These are phyloP conservation scores for Cicer pinnatifidum DNA, from an alignment of 306 rosid genomes.

Conservation along the genomic window DNA sequence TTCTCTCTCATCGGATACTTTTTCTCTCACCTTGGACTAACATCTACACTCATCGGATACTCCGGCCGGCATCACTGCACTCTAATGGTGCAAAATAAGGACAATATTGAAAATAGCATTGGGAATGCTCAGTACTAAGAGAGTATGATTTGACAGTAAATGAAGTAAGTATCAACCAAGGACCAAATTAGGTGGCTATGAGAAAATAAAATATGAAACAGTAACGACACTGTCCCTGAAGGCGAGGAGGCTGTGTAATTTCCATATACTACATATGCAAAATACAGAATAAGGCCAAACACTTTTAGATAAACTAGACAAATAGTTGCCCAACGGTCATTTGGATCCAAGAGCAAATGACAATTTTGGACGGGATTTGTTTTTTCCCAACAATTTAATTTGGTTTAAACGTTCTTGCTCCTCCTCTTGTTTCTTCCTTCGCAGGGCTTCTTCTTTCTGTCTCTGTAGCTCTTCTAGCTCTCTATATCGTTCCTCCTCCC, in stretches of 20 bases:
- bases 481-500: slow-evolving; percentile 93
- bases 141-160: neutral
- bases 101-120: no score
- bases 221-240: slow-evolving; percentile 13
- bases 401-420: slow-evolving; percentile 85
- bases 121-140: no score
- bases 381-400: slow-evolving; percentile 89
- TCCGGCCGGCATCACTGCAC: no score
- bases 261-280: slow-evolving; percentile 46
- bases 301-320: neutral
- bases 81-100: no score
- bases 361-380: slow-evolving; percentile 91
- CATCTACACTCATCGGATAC: no score
- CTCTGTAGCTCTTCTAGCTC: slow-evolving; percentile 99
- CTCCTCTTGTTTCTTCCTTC: slow-evolving; percentile 86
- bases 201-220: slow-evolving; percentile 23
- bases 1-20: no score
- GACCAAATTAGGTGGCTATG: slow-evolving; percentile 11
- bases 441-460: slow-evolving; percentile 89
- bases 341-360: slow-evolving; percentile 97
- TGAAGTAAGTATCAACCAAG: neutral
- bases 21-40: no score
- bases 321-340: slow-evolving; percentile 45
- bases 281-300: slow-evolving; percentile 21
- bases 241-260: slow-evolving; percentile 35